Evolutionary conservation across 2,329 filamentous ascomycete species (phyloP).

Genomic region (Aspergillus sp.): DNA sequence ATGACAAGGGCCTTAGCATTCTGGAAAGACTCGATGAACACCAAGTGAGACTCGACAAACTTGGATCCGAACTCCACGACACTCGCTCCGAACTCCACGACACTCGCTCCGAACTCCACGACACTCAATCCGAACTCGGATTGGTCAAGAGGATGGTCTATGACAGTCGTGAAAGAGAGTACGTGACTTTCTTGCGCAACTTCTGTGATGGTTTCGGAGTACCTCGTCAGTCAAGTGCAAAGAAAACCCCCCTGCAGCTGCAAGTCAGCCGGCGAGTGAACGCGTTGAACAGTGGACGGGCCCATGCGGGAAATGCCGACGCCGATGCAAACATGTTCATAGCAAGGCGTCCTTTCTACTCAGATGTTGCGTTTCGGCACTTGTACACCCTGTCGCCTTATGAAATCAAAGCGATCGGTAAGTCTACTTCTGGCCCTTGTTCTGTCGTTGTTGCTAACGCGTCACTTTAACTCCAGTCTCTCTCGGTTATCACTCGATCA

Average conservation of each 20-base stretch:
- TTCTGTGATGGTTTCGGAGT: not conserved
- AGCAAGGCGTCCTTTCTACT: not conserved
- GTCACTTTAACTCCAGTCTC: no score
- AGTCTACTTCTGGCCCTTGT: not conserved
- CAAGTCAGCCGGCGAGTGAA: not conserved
- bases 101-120: no score
- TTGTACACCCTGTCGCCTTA: not conserved
- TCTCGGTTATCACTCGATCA: no score
- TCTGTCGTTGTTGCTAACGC: not conserved
- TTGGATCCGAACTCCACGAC: no score
- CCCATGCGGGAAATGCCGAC: not conserved
- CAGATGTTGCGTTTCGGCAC: not conserved
- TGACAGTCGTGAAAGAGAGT: not conserved
- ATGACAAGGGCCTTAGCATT: no score
- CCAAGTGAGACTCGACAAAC: no score
- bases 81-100: no score
- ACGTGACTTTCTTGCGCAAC: not conserved
- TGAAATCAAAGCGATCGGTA: not conserved
- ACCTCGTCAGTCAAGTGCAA: not conserved
- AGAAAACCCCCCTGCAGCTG: not conserved
- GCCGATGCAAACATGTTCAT: not conserved
- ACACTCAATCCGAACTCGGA: no score
- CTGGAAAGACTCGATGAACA: no score
- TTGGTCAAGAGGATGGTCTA: no score
- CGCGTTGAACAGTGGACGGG: not conserved